Conservation (phyloP, 2,329 filamentous ascomycete genomes). For the Xylaria sp. region DNA sequence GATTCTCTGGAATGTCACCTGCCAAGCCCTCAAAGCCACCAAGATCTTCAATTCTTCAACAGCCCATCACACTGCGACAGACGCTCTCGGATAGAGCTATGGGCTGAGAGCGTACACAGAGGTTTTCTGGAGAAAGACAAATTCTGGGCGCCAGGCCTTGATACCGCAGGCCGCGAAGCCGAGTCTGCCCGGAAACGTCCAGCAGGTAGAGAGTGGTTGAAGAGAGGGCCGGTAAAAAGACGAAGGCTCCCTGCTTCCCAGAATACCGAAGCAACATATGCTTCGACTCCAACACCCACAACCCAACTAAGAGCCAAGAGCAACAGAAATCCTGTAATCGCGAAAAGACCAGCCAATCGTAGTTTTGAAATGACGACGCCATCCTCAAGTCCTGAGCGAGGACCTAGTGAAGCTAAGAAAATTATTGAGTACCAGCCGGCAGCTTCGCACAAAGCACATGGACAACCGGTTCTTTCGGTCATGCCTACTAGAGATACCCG, state of each 20-base stretch:
- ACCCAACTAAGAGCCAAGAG: slow-evolving; percentile 18
- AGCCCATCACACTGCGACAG: slow-evolving; percentile 37
- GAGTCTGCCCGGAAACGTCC: slow-evolving; percentile 42
- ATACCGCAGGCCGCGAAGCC: slow-evolving; percentile 5
- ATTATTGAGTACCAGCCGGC: not conserved
- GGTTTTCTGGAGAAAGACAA: slow-evolving; percentile 41
- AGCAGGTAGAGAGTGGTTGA: slow-evolving; percentile 46
- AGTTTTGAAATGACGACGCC: slow-evolving; percentile 47
- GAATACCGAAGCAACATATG: slow-evolving; percentile 33
- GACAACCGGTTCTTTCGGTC: not conserved
- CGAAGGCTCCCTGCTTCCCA: slow-evolving; percentile 39
- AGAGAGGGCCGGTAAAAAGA: slow-evolving; percentile 45
- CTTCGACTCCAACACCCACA: slow-evolving; percentile 40
- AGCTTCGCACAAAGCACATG: slow-evolving; percentile 2
- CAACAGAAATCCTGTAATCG: slow-evolving; percentile 15
- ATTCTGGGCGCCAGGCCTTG: slow-evolving; percentile 48
- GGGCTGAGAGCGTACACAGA: slow-evolving; percentile 42
- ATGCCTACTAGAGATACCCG: not conserved
- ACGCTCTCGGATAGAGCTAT: slow-evolving; percentile 44
- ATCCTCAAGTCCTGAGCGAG: slow-evolving; percentile 42
- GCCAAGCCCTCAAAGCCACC: slow-evolving; percentile 51
- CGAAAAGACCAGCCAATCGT: slow-evolving; percentile 30
- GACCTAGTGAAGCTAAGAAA: slow-evolving; percentile 14
- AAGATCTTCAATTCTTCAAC: slow-evolving; percentile 39
- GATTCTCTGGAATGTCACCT: slow-evolving; percentile 54